Base-by-base conservation (phyloP, 2,329 filamentous ascomycete genomes). In the Pseudopyrenochaeta lycopersici region DNA sequence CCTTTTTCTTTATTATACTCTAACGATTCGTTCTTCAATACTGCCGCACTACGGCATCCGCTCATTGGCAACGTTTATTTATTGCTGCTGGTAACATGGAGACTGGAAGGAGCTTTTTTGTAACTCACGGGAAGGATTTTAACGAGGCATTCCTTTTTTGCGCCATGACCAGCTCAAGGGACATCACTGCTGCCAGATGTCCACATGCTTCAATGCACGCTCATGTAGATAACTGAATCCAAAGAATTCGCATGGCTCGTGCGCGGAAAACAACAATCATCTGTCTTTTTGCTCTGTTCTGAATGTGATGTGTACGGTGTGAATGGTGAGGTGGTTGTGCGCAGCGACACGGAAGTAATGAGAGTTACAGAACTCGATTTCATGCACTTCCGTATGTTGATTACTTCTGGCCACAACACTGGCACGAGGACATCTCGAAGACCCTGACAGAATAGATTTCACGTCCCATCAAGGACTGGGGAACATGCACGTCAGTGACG, bases 211-310 rank as follows among this genome's bases (percentile, higher is more conserved):
- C 58, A 64, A 64, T 54, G 62, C 60, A 66, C 61, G 60, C 61
- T 62, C 56, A 59, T 59, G 54, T 48, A 58, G 55, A 56, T 5
- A 27, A 50, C 38, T 46, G 38, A 57, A 58, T 57, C n/a, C 42
- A 49, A 56, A 55, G 47, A 45, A 63, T 56, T 60, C 51, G 51
- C 65, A 67, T 68, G 63, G 57, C 65, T 63, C 65, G 65, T 68
- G 62, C 63, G 49, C 51, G 48, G 46, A 59, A 62, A 52, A 49
- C 11, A n/a, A 15, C n/a, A 29, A 7, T 20, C 30, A 17, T 21
- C 29, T 35, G 20, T 7, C 12, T 27, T 42, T n/a, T 35, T 39
- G 27, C 29, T 38, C 12, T 38, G 29, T 35, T 45, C 15, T 38
- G 18, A 20, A 11, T n/a, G 17, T 43, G 39, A 15, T 20, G 23